These are phyloP conservation scores for Pleurotus tuoliensis DNA, from an alignment of 768 basidiomycete species.

Conservation along the genomic window DNA sequence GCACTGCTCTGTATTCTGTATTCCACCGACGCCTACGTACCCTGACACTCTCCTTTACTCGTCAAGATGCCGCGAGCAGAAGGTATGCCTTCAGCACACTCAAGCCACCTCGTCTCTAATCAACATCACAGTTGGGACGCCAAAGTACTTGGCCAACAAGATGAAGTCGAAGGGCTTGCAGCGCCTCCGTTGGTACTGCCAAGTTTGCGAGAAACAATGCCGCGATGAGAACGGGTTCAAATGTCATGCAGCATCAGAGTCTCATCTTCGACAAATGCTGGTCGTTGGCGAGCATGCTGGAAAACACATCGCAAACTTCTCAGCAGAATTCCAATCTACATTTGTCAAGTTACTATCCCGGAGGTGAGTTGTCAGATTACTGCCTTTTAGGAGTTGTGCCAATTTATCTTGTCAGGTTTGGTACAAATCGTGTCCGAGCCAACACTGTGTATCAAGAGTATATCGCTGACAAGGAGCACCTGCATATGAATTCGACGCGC, in stretches of 20 bases:
- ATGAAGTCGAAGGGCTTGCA: slow-evolving; percentile 98
- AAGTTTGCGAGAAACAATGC: slow-evolving; percentile 99
- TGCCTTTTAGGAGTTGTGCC: not conserved
- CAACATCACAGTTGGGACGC: slow-evolving; percentile 64
- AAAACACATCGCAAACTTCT: slow-evolving; percentile 88
- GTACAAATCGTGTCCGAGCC: slow-evolving; percentile 91
- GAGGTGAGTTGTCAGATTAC: slow-evolving; percentile 44
- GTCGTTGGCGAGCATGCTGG: slow-evolving; percentile 94
- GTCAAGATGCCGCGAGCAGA: slow-evolving; percentile 75
- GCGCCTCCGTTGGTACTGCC: slow-evolving; percentile 96
- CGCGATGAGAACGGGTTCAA: slow-evolving; percentile 99
- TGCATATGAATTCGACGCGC: slow-evolving; percentile 98
- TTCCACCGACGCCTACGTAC: slow-evolving; percentile 10
- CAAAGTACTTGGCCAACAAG: slow-evolving; percentile 88
- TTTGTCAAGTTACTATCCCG: slow-evolving; percentile 89
- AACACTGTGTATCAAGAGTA: slow-evolving; percentile 98
- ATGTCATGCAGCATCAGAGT: slow-evolving; percentile 84
- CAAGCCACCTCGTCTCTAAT: not conserved
- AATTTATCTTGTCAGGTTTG: slow-evolving; percentile 49
- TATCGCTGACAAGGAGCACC: slow-evolving; percentile 88
- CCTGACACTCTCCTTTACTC: not conserved
- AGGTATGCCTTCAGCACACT: slow-evolving; percentile 38
- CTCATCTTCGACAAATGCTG: slow-evolving; percentile 95
- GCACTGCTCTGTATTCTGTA: not conserved
- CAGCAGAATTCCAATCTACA: slow-evolving; percentile 81